Conservation (phyloP, 2,329 filamentous ascomycete genomes). For the Tolypocladium inflatum region DNA sequence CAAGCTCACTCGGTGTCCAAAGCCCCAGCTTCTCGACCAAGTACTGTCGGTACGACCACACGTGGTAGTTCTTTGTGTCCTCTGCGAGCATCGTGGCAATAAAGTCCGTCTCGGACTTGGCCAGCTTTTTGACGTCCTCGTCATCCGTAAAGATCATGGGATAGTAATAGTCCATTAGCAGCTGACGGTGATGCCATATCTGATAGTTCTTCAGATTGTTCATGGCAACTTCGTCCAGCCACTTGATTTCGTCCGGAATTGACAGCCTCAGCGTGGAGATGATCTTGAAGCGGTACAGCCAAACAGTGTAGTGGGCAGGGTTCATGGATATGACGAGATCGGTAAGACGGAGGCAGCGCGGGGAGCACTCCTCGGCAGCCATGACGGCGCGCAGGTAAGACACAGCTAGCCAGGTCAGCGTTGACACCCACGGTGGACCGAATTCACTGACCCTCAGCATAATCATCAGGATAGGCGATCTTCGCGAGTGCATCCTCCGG, state of each 20-base stretch:
- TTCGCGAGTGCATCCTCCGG: conserved; percentile 77
- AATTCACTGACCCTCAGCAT: conserved; percentile 57
- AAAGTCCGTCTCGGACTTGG: conserved; percentile 62
- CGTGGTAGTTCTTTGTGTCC: conserved; percentile 96
- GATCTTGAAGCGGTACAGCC: conserved; percentile 85
- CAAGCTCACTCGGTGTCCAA: conserved; percentile 63
- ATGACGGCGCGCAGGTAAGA: conserved; percentile 91
- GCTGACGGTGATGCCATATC: conserved; percentile 75
- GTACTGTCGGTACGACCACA: conserved; percentile 89
- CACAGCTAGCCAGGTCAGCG: conserved; percentile 49
- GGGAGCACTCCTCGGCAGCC: conserved; percentile 75
- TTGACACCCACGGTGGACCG: not conserved
- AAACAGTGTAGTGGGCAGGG: conserved; percentile 95
- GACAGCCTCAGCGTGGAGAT: conserved; percentile 57
- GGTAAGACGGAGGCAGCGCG: conserved; percentile 70
- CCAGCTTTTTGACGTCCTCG: conserved; percentile 47
- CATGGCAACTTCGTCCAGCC: conserved; percentile 78
- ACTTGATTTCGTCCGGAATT: conserved; percentile 64
- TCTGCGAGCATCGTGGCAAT: conserved; percentile 69
- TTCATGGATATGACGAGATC: conserved; percentile 88
- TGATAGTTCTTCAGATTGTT: conserved; percentile 95
- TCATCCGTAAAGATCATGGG: conserved; percentile 49
- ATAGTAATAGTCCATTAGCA: conserved; percentile 51
- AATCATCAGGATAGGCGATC: conserved; percentile 85
- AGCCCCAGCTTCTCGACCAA: conserved; percentile 55